These are phyloP conservation scores for Yamadazyma sp. DNA, from an alignment of 805 yeast genomes.

Conservation along the genomic window DNA sequence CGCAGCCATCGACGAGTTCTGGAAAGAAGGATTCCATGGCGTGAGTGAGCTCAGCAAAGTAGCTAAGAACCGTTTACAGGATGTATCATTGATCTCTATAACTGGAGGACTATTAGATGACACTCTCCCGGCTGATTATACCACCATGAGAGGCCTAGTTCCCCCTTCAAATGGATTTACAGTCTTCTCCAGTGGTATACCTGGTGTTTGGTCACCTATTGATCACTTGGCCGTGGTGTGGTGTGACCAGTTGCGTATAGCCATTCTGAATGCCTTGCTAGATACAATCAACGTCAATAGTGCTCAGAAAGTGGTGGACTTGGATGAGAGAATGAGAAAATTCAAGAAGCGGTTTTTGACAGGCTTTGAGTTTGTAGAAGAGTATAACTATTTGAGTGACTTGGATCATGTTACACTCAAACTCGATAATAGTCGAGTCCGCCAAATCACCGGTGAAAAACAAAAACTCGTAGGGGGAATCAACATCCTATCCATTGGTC, in stretches of 20 bases:
- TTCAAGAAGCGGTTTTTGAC: constrained; percentile 49
- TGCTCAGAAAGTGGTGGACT: constrained; percentile 50
- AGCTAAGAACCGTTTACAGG: constrained; percentile 47
- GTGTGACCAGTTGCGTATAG: constrained; percentile 84
- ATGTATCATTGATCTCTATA: constrained; percentile 75
- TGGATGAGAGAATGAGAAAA: constrained; percentile 56
- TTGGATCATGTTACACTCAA: neutral
- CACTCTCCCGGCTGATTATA: constrained; percentile 87
- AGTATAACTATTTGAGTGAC: neutral
- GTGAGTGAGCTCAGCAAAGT: constrained; percentile 20
- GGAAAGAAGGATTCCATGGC: constrained; percentile 62
- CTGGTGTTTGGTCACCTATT: constrained; percentile 88
- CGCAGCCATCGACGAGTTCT: constrained; percentile 70
- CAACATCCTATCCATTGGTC: neutral
- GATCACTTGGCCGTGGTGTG: constrained; percentile 96
- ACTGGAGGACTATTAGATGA: constrained; percentile 85
- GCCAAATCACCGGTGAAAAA: neutral
- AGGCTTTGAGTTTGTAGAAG: constrained; percentile 51
- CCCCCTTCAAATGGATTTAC: constrained; percentile 80
- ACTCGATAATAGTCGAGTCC: neutral
- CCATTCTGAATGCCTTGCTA: constrained; percentile 57
- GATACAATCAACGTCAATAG: constrained; percentile 54
- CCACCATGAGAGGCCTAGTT: constrained; percentile 66
- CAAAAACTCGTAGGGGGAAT: neutral
- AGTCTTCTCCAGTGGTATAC: constrained; percentile 81